These are phyloP conservation scores for Boletus rubescentipes DNA, from an alignment of 768 basidiomycete species.

Conservation along the genomic window DNA sequence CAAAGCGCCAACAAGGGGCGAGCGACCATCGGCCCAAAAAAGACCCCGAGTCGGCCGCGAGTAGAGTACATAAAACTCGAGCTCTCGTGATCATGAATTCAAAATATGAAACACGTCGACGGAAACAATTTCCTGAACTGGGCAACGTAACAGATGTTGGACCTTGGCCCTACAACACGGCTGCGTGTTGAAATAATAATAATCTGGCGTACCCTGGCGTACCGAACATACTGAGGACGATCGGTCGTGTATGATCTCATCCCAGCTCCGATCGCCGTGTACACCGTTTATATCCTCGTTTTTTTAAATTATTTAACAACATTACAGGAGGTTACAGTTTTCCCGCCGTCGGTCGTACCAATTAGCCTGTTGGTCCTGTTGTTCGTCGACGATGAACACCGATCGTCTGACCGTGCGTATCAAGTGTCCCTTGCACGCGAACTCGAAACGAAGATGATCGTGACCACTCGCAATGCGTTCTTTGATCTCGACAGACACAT, in stretches of 20 bases:
- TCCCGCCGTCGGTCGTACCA: background rate
- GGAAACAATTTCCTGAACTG: background rate
- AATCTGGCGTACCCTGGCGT: background rate
- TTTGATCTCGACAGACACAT: conserved; percentile 2
- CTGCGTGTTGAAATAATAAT: background rate
- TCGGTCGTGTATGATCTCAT: background rate
- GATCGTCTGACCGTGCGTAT: background rate
- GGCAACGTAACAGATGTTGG: background rate
- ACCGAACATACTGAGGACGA: background rate
- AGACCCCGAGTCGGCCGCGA: no score
- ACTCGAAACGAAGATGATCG: conserved; percentile 3
- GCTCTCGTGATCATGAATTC: background rate
- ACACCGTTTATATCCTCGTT: background rate
- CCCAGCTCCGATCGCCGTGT: conserved; percentile 12
- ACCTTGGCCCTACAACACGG: background rate
- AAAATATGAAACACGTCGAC: conserved; percentile 3
- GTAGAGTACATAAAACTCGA: background rate
- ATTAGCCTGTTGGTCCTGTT: background rate
- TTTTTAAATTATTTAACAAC: background rate
- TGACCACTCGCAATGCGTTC: background rate
- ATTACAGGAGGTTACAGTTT: background rate
- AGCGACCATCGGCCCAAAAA: conserved; percentile 2
- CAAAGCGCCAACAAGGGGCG: background rate
- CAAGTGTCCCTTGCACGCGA: background rate
- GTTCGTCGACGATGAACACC: background rate